phyloP scores from a whole-genome alignment of 352 stramenopile species.

The Phytopythium helicoides region DNA sequence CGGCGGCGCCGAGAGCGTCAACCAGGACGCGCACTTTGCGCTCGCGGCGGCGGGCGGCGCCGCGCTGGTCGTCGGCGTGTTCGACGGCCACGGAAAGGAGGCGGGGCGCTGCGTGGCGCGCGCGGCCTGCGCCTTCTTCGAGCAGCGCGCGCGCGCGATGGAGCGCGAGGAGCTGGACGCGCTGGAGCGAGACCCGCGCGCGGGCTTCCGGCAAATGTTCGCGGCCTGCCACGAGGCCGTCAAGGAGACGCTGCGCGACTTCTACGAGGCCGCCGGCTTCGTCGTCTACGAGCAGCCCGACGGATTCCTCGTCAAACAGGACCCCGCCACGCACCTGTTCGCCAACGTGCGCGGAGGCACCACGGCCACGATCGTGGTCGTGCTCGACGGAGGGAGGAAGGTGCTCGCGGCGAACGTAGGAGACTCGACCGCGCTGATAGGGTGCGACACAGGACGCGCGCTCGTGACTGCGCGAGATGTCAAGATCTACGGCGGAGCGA shows the following conservation, averaged over 20 bases:
- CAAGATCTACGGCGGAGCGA: slow-evolving; percentile 13
- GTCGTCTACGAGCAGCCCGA: slow-evolving; percentile 51
- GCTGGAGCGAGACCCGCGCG: slow-evolving; percentile 54
- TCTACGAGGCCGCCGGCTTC: slow-evolving; percentile 63
- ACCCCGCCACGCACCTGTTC: slow-evolving; percentile 24
- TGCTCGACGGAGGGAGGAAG: slow-evolving; percentile 64
- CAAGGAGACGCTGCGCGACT: slow-evolving; percentile 50
- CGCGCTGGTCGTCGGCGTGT: slow-evolving; percentile 68
- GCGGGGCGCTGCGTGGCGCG: slow-evolving; percentile 65
- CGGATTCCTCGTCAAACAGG: slow-evolving; percentile 61
- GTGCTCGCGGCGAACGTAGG: slow-evolving; percentile 84
- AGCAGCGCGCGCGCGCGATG: slow-evolving; percentile 54
- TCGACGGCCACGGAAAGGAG: slow-evolving; percentile 86
- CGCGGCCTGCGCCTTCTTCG: slow-evolving; percentile 60
- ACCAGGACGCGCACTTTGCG: slow-evolving; percentile 90
- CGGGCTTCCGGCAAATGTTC: slow-evolving; percentile 51
- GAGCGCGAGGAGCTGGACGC: slow-evolving; percentile 37
- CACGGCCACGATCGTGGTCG: slow-evolving; percentile 78
- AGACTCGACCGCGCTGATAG: slow-evolving; percentile 63
- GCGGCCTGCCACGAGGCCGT: slow-evolving; percentile 58
- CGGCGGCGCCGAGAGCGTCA: slow-evolving; percentile 59
- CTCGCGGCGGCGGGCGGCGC: slow-evolving; percentile 33
- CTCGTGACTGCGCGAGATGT: slow-evolving; percentile 24
- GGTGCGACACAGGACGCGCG: slow-evolving; percentile 12
- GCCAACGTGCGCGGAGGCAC: slow-evolving; percentile 88